Evolutionary conservation across 495 filamentous ascomycete genomes (phyloP).

Genomic region (Aspergillus homomorphus): DNA sequence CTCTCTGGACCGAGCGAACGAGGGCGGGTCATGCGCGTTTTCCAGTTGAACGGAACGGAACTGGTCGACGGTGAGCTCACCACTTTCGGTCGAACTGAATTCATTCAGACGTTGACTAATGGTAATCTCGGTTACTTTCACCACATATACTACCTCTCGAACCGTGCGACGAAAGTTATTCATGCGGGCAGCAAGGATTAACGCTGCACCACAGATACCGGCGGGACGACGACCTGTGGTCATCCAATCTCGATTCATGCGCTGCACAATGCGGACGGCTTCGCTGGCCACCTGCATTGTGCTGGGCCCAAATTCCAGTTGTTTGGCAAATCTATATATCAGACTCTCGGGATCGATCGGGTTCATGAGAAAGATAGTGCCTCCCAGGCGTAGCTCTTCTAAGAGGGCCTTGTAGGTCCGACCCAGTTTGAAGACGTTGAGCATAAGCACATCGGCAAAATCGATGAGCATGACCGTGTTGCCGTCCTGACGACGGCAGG

Average conservation of each 20-base stretch:
- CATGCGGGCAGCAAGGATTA: slow-evolving; percentile 93
- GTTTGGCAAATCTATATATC: slow-evolving; percentile 82
- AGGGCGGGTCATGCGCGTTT: slow-evolving; percentile 74
- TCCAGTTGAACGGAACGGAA: slow-evolving; percentile 70
- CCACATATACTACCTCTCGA: slow-evolving; percentile 90
- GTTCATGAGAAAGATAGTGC: slow-evolving; percentile 49
- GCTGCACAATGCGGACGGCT: slow-evolving; percentile 76
- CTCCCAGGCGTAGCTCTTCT: slow-evolving; percentile 55
- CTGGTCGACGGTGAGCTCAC: slow-evolving; percentile 78
- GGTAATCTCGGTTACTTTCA: slow-evolving; percentile 89
- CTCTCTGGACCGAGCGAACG: slow-evolving; percentile 63
- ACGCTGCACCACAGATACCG: slow-evolving; percentile 88
- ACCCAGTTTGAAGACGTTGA: slow-evolving; percentile 90
- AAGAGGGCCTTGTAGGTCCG: slow-evolving; percentile 76
- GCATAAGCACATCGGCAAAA: slow-evolving; percentile 77
- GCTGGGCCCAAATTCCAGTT: slow-evolving; percentile 79
- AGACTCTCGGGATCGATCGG: slow-evolving; percentile 77
- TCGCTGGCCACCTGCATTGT: slow-evolving; percentile 80
- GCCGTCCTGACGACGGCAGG: slow-evolving; percentile 64
- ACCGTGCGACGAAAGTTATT: slow-evolving; percentile 93
- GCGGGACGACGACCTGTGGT: slow-evolving; percentile 86
- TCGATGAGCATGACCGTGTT: slow-evolving; percentile 84
- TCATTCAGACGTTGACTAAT: slow-evolving; percentile 86
- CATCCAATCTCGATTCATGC: slow-evolving; percentile 97
- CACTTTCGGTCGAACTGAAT: slow-evolving; percentile 77